Evolutionary conservation across 106 monocot species (phyloP).

Genomic region (Platanthera zijinensis): DNA sequence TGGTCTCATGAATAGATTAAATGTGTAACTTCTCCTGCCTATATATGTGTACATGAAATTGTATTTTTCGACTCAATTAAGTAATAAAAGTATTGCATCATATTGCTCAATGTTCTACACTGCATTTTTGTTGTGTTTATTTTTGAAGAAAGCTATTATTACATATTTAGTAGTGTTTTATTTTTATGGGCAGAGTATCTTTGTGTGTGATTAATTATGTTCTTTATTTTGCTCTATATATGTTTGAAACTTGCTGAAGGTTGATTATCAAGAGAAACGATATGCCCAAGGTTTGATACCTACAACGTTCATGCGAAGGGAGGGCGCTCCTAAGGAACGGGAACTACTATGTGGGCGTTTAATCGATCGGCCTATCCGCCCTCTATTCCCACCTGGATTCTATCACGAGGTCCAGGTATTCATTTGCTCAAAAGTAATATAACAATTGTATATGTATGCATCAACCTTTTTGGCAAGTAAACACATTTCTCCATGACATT

Average conservation of each 20-base stretch:
- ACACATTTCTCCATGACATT: conserved; percentile 1
- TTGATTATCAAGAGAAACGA: conserved; percentile 97
- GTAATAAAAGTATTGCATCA: too few species aligned
- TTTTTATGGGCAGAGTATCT: not conserved
- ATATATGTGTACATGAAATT: too few species aligned
- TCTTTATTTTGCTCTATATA: not conserved
- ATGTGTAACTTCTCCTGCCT: too few species aligned
- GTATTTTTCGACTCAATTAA: too few species aligned
- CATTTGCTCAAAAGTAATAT: conserved; percentile 1
- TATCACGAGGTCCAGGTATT: conserved; percentile 94
- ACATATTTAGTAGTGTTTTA: not conserved
- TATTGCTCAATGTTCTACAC: not conserved
- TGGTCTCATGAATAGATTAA: too few species aligned
- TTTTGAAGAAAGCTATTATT: too few species aligned
- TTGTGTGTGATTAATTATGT: not conserved
- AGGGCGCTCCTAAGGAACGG: conserved; percentile 91
- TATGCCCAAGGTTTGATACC: conserved; percentile 91
- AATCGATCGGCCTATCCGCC: conserved; percentile 87
- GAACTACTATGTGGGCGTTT: conserved; percentile 94
- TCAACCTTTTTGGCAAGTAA: not conserved
- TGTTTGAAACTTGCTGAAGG: conserved; percentile 28
- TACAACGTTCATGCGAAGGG: conserved; percentile 89
- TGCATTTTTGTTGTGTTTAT: not conserved
- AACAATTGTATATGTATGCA: not conserved
- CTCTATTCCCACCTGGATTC: conserved; percentile 88